Evolutionary conservation across 2,329 filamentous ascomycete species (phyloP).

Genomic region (Cordyceps fumosorosea): DNA sequence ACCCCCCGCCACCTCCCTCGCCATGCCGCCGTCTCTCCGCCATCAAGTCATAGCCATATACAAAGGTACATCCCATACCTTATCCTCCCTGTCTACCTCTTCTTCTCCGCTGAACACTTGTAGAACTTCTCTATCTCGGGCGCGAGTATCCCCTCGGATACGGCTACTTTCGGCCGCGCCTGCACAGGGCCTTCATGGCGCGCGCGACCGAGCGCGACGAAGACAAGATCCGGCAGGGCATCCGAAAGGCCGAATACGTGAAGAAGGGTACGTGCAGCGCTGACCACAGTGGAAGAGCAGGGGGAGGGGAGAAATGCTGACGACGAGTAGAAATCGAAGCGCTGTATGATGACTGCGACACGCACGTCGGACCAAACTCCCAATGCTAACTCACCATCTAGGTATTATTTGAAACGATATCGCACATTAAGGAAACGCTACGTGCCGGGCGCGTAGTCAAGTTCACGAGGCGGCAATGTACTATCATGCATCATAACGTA

Average conservation of each 20-base stretch:
- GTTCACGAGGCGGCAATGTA: background rate
- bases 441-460: conserved; percentile 34
- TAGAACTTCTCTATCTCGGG: conserved; percentile 79
- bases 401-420: conserved; percentile 90
- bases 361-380: background rate
- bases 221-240: conserved; percentile 66
- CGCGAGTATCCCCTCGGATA: conserved; percentile 81
- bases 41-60: conserved; percentile 78
- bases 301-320: background rate
- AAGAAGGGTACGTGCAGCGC: conserved; percentile 62
- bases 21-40: conserved; percentile 42
- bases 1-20: background rate
- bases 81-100: background rate
- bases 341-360: conserved; percentile 62
- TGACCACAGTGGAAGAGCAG: background rate
- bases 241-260: conserved; percentile 76
- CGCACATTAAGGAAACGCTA: conserved; percentile 79
- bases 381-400: conserved; percentile 28
- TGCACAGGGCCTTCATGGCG: conserved; percentile 79
- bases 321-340: conserved; percentile 75
- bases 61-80: conserved; percentile 56
- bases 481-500: background rate
- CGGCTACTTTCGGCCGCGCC: conserved; percentile 69
- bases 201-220: conserved; percentile 67
- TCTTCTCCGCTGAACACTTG: background rate